phyloP scores from a whole-genome alignment of 495 filamentous ascomycete genomes.

The Schizothecium vesticola region DNA sequence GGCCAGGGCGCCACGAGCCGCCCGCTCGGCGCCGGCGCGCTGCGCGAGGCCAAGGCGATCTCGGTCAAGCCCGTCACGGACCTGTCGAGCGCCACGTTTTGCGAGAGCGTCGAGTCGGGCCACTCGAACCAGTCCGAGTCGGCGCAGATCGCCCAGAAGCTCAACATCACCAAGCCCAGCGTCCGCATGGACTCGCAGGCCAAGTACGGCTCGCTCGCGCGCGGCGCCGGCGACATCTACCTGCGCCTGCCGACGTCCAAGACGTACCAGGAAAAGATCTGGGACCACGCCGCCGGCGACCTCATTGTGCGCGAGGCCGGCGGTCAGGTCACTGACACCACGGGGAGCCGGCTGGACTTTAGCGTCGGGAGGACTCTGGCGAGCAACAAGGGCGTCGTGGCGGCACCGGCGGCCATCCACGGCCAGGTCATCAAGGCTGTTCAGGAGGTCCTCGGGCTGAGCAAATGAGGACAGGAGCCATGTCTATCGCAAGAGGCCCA shows the following conservation, averaged over 20 bases:
- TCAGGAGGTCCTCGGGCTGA: constrained; percentile 60
- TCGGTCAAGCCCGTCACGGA: constrained; percentile 70
- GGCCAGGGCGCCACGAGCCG: constrained; percentile 73
- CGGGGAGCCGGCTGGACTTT: constrained; percentile 78
- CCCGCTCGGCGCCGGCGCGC: constrained; percentile 55
- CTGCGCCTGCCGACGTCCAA: constrained; percentile 76
- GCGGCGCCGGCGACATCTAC: constrained; percentile 93
- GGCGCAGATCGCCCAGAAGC: constrained; percentile 70
- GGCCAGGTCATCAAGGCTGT: constrained; percentile 73
- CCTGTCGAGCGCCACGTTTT: constrained; percentile 77
- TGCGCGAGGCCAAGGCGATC: constrained; percentile 59
- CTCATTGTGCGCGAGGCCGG: constrained; percentile 92
- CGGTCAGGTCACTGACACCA: constrained; percentile 81
- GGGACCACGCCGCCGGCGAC: constrained; percentile 98
- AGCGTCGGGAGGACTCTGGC: constrained; percentile 77
- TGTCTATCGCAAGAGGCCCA: background rate
- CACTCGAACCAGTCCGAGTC: constrained; percentile 88
- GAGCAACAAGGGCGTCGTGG: constrained; percentile 89
- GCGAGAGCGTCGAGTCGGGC: constrained; percentile 87
- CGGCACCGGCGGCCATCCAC: constrained; percentile 72
- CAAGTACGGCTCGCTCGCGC: constrained; percentile 94
- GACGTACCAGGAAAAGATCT: constrained; percentile 97
- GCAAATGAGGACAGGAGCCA: constrained; percentile 23
- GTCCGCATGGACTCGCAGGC: constrained; percentile 96
- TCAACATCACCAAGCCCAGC: constrained; percentile 79